Evolutionary conservation across 1,139 yeast genomes (phyloP).

Genomic region (Tardiomyces blankii): DNA sequence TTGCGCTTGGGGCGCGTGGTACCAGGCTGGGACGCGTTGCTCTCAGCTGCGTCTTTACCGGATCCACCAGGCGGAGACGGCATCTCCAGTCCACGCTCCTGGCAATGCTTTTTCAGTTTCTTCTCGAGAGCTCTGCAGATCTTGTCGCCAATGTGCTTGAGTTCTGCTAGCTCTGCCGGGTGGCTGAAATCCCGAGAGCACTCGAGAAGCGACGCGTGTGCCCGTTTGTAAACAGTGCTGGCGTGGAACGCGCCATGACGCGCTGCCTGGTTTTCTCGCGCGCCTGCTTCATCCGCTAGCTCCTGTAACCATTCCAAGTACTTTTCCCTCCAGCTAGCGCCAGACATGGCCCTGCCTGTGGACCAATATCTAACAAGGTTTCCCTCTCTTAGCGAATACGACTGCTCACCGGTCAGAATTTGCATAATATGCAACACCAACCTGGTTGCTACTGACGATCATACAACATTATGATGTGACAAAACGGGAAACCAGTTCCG

Average conservation of each 20-base stretch:
- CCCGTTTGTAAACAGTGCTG: constrained; percentile 1
- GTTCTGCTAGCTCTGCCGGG: constrained; percentile 39
- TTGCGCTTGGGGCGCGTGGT: constrained; percentile 2
- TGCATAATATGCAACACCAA: too few species aligned
- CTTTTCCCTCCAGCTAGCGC: not conserved
- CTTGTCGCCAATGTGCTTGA: constrained; percentile 54
- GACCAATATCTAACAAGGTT: too few species aligned
- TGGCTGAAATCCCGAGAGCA: constrained; percentile 11
- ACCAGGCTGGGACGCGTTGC: not conserved
- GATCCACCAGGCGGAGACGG: constrained; percentile 6
- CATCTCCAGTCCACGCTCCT: constrained; percentile 26
- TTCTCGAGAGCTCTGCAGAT: constrained; percentile 38
- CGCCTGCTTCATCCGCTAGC: constrained; percentile 32
- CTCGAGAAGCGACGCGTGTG: constrained; percentile 4
- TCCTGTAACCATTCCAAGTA: constrained; percentile 42
- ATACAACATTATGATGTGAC: too few species aligned
- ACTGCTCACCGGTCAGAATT: too few species aligned
- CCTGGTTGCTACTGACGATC: too few species aligned
- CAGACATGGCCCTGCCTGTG: not conserved
- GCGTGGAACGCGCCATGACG: constrained; percentile 1
- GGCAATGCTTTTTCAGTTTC: constrained; percentile 37
- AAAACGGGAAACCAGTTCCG: too few species aligned
- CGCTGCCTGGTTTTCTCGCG: constrained; percentile 5
- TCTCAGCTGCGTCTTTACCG: constrained; percentile 1
- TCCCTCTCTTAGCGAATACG: too few species aligned